Conservation (phyloP, 495 filamentous ascomycete species). For the Tuber brumale region DNA sequence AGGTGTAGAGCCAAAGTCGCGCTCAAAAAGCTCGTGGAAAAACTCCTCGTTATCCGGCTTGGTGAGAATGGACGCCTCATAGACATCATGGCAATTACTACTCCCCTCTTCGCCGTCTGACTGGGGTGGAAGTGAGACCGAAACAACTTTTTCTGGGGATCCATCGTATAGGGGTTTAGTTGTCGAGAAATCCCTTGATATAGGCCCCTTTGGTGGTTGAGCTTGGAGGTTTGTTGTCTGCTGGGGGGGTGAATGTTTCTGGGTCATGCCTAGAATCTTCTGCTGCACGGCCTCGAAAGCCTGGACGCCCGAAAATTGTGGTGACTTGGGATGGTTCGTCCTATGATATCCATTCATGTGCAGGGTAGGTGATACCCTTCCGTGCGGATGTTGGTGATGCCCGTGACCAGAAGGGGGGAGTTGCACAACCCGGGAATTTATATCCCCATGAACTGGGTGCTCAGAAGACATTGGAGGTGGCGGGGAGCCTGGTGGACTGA, state of each 20-base stretch:
- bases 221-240: conserved; percentile 17
- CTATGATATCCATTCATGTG: conserved; percentile 21
- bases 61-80: conserved; percentile 28
- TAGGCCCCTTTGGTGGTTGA: conserved; percentile 21
- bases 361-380: conserved; percentile 23
- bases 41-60: conserved; percentile 42
- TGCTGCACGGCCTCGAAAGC: conserved; percentile 28
- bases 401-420: conserved; percentile 31
- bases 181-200: conserved; percentile 30
- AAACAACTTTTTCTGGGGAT: conserved; percentile 16
- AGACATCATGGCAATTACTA: conserved; percentile 22
- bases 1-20: conserved; percentile 40
- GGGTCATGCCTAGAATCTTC: conserved; percentile 25
- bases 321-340: conserved; percentile 19
- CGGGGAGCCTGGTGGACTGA: conserved; percentile 32
- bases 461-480: conserved; percentile 40
- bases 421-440: conserved; percentile 33
- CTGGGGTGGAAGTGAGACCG: conserved; percentile 31
- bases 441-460: conserved; percentile 38
- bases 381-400: conserved; percentile 10
- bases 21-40: conserved; percentile 36
- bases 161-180: conserved; percentile 38
- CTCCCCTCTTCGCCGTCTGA: conserved; percentile 7
- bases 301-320: conserved; percentile 20
- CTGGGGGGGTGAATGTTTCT: conserved; percentile 25